phyloP scores from a whole-genome alignment of 805 yeast genomes.

The Jamesozyma gamospora region DNA sequence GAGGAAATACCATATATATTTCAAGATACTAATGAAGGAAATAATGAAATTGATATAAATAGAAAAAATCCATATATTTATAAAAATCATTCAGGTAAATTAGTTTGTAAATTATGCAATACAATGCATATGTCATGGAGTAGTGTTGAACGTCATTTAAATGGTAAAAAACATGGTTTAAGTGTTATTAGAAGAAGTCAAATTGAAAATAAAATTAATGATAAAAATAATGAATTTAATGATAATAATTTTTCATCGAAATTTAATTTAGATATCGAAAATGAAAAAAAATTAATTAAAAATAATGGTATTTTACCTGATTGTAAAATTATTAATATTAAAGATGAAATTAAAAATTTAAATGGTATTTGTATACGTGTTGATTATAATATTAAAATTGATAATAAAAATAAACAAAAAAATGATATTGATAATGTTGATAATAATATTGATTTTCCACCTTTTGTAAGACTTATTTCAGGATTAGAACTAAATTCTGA shows the following conservation, averaged over 20 bases:
- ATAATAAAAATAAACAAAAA: conserved; percentile 26
- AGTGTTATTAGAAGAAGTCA: conserved; percentile 56
- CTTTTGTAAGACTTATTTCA: conserved; percentile 61
- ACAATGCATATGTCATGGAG: conserved; percentile 76
- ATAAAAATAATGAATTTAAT: not conserved
- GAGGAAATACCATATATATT: conserved; percentile 31
- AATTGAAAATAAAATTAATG: conserved; percentile 12
- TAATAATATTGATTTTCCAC: conserved; percentile 33
- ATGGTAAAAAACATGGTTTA: conserved; percentile 73
- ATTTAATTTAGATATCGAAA: conserved; percentile 16
- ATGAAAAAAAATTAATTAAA: conserved; percentile 10
- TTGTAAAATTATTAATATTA: conserved; percentile 54
- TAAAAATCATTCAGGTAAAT: conserved; percentile 70
- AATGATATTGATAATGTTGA: not conserved
- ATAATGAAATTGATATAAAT: conserved; percentile 33
- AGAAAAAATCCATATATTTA: conserved; percentile 59
- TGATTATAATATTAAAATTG: conserved; percentile 37
- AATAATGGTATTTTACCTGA: conserved; percentile 40
- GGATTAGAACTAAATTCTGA: conserved; percentile 55
- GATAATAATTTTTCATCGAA: conserved; percentile 21
- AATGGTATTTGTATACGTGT: conserved; percentile 60
- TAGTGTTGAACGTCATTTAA: conserved; percentile 73
- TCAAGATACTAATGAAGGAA: conserved; percentile 40
- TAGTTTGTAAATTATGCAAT: conserved; percentile 76
- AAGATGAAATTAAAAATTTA: conserved; percentile 48